Conservation (phyloP, 2,329 filamentous ascomycete species). For the Kalaharituber pfeilii region DNA sequence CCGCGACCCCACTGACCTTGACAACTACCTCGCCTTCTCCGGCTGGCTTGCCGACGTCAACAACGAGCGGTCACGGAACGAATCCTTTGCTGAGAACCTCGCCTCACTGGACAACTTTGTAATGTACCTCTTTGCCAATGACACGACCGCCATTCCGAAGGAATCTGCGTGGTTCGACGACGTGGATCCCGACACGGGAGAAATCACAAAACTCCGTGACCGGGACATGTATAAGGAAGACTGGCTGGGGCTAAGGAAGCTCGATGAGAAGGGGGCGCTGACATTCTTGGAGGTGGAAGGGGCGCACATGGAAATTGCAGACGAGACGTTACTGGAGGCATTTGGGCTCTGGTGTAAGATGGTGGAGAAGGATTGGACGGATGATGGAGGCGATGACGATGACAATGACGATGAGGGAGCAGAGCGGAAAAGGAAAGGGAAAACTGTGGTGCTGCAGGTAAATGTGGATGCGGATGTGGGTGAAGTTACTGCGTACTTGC, state of each 20-base stretch:
- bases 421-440: too few species aligned
- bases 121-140: slow-evolving; percentile 78
- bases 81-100: slow-evolving; percentile 54
- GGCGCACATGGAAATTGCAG: slow-evolving; percentile 63
- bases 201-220: slow-evolving; percentile 49
- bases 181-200: slow-evolving; percentile 48
- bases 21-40: slow-evolving; percentile 58
- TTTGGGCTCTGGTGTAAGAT: too few species aligned
- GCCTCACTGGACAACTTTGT: slow-evolving; percentile 56
- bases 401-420: too few species aligned
- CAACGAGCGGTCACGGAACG: slow-evolving; percentile 73
- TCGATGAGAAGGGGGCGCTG: slow-evolving; percentile 65
- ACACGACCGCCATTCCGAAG: slow-evolving; percentile 73
- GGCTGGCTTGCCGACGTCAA: slow-evolving; percentile 93
- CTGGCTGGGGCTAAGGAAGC: slow-evolving; percentile 67
- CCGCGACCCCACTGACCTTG: slow-evolving; percentile 51
- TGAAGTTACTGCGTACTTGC: too few species aligned
- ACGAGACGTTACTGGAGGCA: slow-evolving; percentile 45
- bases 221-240: slow-evolving; percentile 68
- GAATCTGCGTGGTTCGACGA: slow-evolving; percentile 84
- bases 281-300: slow-evolving; percentile 57
- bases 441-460: too few species aligned
- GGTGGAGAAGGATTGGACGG: too few species aligned
- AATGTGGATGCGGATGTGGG: too few species aligned
- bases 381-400: too few species aligned